Conservation (phyloP, 2,329 filamentous ascomycete species). For the Fusarium coicis region DNA sequence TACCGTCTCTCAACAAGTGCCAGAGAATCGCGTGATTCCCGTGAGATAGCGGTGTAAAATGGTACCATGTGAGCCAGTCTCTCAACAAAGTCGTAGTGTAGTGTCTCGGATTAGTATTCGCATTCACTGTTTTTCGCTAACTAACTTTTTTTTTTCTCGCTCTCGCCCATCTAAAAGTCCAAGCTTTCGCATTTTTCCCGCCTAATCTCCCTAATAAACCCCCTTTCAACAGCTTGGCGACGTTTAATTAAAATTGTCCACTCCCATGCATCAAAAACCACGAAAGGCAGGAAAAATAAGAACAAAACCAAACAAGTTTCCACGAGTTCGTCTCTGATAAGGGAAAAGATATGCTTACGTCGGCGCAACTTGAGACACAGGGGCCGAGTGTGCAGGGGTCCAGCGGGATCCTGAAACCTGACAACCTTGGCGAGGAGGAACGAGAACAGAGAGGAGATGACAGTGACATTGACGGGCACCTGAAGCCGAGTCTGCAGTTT, state of each 20-base stretch:
- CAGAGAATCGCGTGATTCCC: slow-evolving; percentile 11
- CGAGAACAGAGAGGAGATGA: slow-evolving; percentile 6
- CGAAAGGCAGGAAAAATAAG: not conserved
- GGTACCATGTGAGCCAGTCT: slow-evolving; percentile 5
- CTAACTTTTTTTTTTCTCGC: not conserved
- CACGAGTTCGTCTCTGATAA: not conserved
- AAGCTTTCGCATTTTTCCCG: not conserved
- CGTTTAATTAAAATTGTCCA: not conserved
- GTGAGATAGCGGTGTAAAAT: slow-evolving; percentile 19
- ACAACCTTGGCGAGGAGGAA: slow-evolving; percentile 22
- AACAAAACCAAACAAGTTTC: not conserved
- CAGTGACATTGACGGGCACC: slow-evolving; percentile 26
- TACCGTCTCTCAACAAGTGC: not conserved
- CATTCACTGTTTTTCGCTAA: not conserved
- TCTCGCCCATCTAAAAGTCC: not conserved
- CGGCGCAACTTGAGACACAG: slow-evolving; percentile 39
- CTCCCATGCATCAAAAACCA: not conserved
- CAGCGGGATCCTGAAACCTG: slow-evolving; percentile 13
- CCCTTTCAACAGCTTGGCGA: slow-evolving; percentile 4
- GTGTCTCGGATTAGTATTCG: slow-evolving; percentile 3
- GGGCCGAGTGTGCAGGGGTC: slow-evolving; percentile 25
- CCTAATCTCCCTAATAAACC: slow-evolving; percentile 14
- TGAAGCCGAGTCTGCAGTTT: slow-evolving; percentile 53
- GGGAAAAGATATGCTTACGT: slow-evolving; percentile 24
- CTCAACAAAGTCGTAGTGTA: not conserved